A percentile compares a stretch with the other conserved stretches of the same genome.
Evolutionary conservation across 2,329 filamentous ascomycete species (phyloP).

Genomic region (Calonectria naviculata): DNA sequence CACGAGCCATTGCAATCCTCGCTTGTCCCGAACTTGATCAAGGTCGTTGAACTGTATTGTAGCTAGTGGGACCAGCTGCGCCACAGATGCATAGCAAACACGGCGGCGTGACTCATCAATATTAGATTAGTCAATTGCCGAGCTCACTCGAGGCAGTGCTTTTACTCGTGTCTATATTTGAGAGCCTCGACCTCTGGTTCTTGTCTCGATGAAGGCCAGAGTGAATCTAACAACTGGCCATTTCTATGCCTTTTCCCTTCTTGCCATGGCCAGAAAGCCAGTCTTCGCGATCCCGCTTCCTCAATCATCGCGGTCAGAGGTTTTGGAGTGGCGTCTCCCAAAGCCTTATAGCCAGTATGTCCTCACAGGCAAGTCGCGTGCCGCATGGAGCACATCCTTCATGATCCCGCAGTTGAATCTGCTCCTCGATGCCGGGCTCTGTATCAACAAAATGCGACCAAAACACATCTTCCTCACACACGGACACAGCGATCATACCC

Average conservation of each 20-base stretch:
- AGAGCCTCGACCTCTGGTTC: background rate
- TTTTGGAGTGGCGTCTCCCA: constrained; percentile 59
- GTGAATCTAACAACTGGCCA: background rate
- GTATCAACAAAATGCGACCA: constrained; percentile 57
- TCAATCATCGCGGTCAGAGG: constrained; percentile 55
- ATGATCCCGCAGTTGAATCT: constrained; percentile 61
- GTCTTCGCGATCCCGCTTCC: constrained; percentile 56
- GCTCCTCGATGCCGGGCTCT: constrained; percentile 60
- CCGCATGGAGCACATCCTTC: constrained; percentile 64
- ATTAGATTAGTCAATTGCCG: background rate
- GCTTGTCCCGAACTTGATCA: too few species aligned
- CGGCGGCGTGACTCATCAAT: background rate
- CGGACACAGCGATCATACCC: constrained; percentile 59
- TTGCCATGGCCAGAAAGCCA: background rate
- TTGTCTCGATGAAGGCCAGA: background rate
- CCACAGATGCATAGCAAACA: background rate
- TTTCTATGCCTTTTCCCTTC: background rate
- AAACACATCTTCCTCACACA: constrained; percentile 63
- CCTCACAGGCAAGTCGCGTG: constrained; percentile 59
- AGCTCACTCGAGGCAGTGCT: background rate
- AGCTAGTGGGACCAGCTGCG: background rate
- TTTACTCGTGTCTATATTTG: background rate
- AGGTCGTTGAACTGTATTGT: background rate
- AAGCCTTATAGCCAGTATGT: constrained; percentile 53
- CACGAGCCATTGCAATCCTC: too few species aligned